Evolutionary conservation across 768 basidiomycete genomes (phyloP).

Genomic region (Serendipita sp.): DNA sequence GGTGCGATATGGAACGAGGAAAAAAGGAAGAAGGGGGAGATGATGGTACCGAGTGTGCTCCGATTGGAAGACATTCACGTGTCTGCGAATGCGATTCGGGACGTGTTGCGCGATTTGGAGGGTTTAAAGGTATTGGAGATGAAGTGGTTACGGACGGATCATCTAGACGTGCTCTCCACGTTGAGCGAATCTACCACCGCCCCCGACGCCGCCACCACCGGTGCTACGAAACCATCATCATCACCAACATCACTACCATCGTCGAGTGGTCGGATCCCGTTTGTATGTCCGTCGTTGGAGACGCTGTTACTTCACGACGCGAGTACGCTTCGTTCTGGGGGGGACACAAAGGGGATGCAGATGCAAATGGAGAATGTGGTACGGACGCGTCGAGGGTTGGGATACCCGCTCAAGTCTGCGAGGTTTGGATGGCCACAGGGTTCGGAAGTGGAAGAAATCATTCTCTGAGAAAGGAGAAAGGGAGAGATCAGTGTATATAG

Average conservation of each 20-base stretch:
- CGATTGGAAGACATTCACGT: conserved; percentile 1
- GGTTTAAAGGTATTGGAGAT: neutral
- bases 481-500: too few relatives aligned
- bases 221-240: neutral
- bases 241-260: too few relatives aligned
- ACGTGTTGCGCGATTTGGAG: neutral
- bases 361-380: neutral
- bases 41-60: neutral
- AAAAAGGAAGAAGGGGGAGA: neutral
- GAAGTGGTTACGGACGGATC: conserved; percentile 1
- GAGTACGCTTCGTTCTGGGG: neutral
- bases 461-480: too few relatives aligned
- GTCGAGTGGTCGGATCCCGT: too few relatives aligned
- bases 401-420: neutral
- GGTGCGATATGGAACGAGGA: neutral
- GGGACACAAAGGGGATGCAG: neutral
- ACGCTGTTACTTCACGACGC: neutral
- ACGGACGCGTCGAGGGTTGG: neutral
- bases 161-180: neutral
- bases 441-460: neutral
- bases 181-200: neutral
- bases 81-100: neutral
- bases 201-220: neutral
- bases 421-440: neutral
- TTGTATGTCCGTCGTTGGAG: neutral